A percentile compares a stretch with the other conserved stretches of the same genome.
Evolutionary conservation across 768 basidiomycete genomes (phyloP).

Genomic region (Tylopilus sp.): DNA sequence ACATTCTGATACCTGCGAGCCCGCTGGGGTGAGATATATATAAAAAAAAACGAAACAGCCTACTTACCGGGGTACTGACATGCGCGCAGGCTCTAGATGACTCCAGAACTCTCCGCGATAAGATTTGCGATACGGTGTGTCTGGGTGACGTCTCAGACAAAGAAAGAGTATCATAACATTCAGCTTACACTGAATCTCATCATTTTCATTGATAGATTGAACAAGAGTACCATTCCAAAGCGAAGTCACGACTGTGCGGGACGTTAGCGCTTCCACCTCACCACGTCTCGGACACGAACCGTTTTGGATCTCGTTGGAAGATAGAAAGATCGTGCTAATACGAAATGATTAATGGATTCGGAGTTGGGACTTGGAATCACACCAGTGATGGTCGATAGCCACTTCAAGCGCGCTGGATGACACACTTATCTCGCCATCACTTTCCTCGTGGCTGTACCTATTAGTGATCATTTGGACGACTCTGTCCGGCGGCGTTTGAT

Average conservation of each 20-base stretch:
- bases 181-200: conserved; percentile 73
- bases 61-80: conserved; percentile 72
- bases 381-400: conserved; percentile 94
- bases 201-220: conserved; percentile 69
- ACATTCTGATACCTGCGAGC: conserved; percentile 73
- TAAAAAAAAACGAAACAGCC: background rate
- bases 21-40: background rate
- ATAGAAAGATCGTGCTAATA: conserved; percentile 73
- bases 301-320: conserved; percentile 81
- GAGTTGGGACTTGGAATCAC: conserved; percentile 3
- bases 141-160: conserved; percentile 36
- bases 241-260: conserved; percentile 61
- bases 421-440: conserved; percentile 74
- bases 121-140: conserved; percentile 61
- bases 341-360: background rate
- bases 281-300: conserved; percentile 40
- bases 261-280: conserved; percentile 4
- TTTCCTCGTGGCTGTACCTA: conserved; percentile 66
- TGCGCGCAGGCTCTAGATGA: conserved; percentile 70
- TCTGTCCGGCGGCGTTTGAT: conserved; percentile 59
- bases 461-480: conserved; percentile 72
- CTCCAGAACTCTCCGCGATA: conserved; percentile 57
- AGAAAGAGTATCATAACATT: background rate
- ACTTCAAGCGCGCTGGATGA: conserved; percentile 77
- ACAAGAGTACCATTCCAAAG: conserved; percentile 84